Base-by-base conservation (phyloP, 306 rosid genomes). In the Quercus aquifolioides region DNA sequence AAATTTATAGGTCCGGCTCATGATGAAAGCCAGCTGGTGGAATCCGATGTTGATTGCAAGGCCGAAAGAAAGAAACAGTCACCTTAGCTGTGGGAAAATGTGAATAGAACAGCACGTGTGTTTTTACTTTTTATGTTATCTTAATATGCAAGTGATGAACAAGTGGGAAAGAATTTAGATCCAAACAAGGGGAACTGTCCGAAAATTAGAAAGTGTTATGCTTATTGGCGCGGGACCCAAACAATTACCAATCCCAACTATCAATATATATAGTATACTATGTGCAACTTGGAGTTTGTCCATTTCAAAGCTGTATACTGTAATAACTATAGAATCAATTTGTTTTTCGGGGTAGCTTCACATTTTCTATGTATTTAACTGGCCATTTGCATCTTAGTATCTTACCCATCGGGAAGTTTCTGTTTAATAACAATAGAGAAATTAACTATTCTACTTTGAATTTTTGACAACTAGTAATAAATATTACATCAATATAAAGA, bases 251-350 rank as follows among this genome's bases (percentile, higher is more conserved):
- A 28, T 17, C 28, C 26, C 30, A 73, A 51, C 79, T 43, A 59
- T 57, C 25, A 20, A 7, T 26, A 3, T 43, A 13, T 6, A n/a
- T 69, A 28, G 13, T 13, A 64, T 18, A 68, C 60, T 55, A 17
- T 78, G 63, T 72, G 74, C 55, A 49, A 54, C 13, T 69, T 59
- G 79, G 78, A 35, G 71, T 33, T 60, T 69, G 74, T 78, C 83
- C 77, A 77, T 58, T 58, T 68, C 57, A 73, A 72, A 30, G 81
- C 73, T 74, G 69, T 70, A 72, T 38, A n/a, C 63, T 63, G 41
- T 35, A 35, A 1, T 35, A 35, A 35, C 46, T 0, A 38, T 2
- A 38, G 9, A 38, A 38, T 38, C 46, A 38, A 7, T 38, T 38
- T 38, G 46, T 38, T 38, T 38, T 38, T 7, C 0, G 11, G 11